Percentiles rank a stretch among this genome's conserved stretches.
phyloP scores from a whole-genome alignment of 2,329 filamentous ascomycete genomes.

The Sporothrix curviconia region DNA sequence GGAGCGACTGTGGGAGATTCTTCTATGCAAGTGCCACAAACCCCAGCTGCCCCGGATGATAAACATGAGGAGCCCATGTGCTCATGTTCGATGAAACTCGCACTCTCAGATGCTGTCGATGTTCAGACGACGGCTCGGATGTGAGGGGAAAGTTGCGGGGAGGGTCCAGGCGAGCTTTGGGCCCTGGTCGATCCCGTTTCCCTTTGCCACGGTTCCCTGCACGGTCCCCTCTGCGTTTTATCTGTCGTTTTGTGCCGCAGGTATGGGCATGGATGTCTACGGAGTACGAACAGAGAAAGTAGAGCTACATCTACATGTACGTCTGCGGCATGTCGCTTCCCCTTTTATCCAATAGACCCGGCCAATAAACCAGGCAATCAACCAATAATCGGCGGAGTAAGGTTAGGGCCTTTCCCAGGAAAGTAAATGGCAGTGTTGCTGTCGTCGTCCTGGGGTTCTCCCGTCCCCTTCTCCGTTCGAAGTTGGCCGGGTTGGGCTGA shows the following conservation, averaged over 20 bases:
- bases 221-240: neutral
- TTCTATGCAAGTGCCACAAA: no score
- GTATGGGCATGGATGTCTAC: neutral
- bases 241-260: neutral
- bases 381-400: neutral
- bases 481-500: no score
- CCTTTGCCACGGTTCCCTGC: neutral
- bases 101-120: neutral
- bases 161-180: neutral
- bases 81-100: slow-evolving; percentile 1
- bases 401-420: neutral
- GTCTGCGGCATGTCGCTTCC: neutral
- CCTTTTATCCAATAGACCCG: slow-evolving; percentile 4
- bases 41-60: no score
- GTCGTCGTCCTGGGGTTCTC: no score
- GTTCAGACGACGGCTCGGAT: neutral
- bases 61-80: no score
- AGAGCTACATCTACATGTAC: neutral
- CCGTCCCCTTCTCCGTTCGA: neutral
- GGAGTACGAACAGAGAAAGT: neutral
- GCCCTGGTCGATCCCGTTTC: neutral
- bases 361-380: neutral
- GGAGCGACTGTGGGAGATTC: no score
- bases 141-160: neutral
- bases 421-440: neutral